A percentile compares a stretch with the other conserved stretches of the same genome.
These are phyloP conservation scores for Sonneratia caseolaris DNA, from an alignment of 345 rosid species.

Conservation along the genomic window DNA sequence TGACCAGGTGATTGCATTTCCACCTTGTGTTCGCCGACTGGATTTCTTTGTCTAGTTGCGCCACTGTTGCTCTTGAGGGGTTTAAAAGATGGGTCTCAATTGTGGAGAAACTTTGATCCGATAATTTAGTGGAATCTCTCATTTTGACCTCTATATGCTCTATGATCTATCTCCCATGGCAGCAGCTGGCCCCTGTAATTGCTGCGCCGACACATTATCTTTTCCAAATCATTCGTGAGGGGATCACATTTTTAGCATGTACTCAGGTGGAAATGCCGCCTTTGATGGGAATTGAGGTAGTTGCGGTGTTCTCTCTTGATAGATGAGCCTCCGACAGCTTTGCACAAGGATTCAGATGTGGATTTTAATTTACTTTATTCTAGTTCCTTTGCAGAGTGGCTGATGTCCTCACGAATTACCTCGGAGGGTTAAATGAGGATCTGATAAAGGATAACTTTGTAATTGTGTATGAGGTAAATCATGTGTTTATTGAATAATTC, in stretches of 20 bases:
- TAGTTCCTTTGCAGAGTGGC: slow-evolving; percentile 96
- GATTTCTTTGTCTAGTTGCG: no score
- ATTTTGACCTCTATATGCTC: background rate
- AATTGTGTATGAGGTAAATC: slow-evolving; percentile 80
- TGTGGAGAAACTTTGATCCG: background rate
- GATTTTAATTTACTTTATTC: slow-evolving; percentile 16
- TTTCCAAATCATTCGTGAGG: slow-evolving; percentile 80
- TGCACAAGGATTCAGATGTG: background rate
- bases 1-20: slow-evolving; percentile 23
- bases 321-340: background rate
- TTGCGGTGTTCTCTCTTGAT: background rate
- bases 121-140: background rate
- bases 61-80: background rate
- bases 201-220: slow-evolving; percentile 95
- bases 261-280: slow-evolving; percentile 99
- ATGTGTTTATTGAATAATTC: background rate
- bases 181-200: slow-evolving; percentile 64
- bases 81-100: background rate
- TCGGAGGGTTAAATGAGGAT: slow-evolving; percentile 95
- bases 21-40: slow-evolving; percentile 1
- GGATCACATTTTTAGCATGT: slow-evolving; percentile 85
- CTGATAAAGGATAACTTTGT: slow-evolving; percentile 85
- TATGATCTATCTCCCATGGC: background rate
- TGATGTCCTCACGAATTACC: slow-evolving; percentile 72
- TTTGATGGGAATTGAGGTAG: slow-evolving; percentile 91